These are phyloP conservation scores for Bodo saltans DNA, from an alignment of 78 protist genomes.

Conservation along the genomic window DNA sequence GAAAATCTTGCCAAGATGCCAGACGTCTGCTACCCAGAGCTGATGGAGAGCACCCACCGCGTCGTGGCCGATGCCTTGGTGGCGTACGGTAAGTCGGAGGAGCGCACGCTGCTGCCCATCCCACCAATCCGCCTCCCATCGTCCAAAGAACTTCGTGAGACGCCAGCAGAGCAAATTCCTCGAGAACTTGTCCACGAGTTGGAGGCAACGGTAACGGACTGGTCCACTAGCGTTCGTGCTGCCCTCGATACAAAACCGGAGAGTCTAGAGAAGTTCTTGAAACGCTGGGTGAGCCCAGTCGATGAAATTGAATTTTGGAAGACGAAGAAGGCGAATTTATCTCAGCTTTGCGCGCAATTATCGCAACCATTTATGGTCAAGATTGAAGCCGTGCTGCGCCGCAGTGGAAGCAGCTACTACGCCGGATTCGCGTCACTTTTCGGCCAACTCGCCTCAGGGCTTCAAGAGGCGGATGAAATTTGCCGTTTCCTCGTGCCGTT, in stretches of 20 bases:
- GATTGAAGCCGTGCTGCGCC: constrained; percentile 32
- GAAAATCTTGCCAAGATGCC: not conserved
- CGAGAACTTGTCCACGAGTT: constrained; percentile 21
- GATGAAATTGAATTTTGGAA: constrained; percentile 75
- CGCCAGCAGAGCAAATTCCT: not conserved
- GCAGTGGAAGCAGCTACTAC: constrained; percentile 12
- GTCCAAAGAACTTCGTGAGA: too few relatives aligned
- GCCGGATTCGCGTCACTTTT: not conserved
- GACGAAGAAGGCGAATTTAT: constrained; percentile 41
- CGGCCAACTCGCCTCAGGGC: constrained; percentile 26
- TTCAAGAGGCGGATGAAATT: constrained; percentile 11
- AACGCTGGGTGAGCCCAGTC: constrained; percentile 46
- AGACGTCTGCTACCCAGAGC: not conserved
- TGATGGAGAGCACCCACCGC: not conserved
- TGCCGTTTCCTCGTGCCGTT: constrained; percentile 25
- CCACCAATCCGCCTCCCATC: constrained; percentile 6
- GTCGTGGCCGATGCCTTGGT: not conserved
- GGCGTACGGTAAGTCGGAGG: not conserved
- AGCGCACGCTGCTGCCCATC: constrained; percentile 16
- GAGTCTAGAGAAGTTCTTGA: not conserved
- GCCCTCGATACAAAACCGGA: constrained; percentile 24
- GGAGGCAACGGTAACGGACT: constrained; percentile 55
- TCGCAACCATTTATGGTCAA: not conserved
- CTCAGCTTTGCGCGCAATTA: constrained; percentile 24
- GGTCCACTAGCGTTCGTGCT: constrained; percentile 56